Conservation (phyloP, 2,329 filamentous ascomycete genomes). For the Curvularia hawaiiensis region DNA sequence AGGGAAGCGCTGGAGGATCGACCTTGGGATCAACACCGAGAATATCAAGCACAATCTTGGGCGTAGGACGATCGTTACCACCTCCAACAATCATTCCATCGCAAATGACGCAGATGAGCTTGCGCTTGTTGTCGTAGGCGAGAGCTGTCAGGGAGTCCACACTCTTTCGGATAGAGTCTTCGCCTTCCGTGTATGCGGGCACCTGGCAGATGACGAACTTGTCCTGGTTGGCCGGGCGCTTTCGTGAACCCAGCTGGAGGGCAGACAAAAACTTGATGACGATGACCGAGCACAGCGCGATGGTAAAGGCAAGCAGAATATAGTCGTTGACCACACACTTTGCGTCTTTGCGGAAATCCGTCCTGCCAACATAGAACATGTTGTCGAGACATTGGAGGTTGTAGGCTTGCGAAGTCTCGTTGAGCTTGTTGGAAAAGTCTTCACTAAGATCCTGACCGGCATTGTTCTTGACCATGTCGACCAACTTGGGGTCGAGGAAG, state of each 20-base stretch:
- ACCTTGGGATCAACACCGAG: constrained; percentile 96
- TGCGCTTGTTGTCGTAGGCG: constrained; percentile 97
- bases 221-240: constrained; percentile 86
- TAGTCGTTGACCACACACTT: constrained; percentile 90
- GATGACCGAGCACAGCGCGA: constrained; percentile 81
- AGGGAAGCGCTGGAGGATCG: constrained; percentile 90
- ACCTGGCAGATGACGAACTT: constrained; percentile 99
- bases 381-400: constrained; percentile 82
- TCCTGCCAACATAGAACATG: constrained; percentile 79
- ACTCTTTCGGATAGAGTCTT: constrained; percentile 91
- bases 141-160: constrained; percentile 93
- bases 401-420: constrained; percentile 62
- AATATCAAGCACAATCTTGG: constrained; percentile 97
- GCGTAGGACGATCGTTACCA: constrained; percentile 94
- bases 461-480: constrained; percentile 72
- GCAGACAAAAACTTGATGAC: constrained; percentile 89
- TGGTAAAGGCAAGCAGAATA: constrained; percentile 84
- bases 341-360: constrained; percentile 79
- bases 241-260: constrained; percentile 90
- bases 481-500: constrained; percentile 74
- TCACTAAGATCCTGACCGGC: constrained; percentile 79
- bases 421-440: constrained; percentile 63
- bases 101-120: constrained; percentile 94
- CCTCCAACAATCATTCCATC: constrained; percentile 96
- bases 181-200: constrained; percentile 95